phyloP scores from a whole-genome alignment of 208 protist species.

The Leishmania arabica region DNA sequence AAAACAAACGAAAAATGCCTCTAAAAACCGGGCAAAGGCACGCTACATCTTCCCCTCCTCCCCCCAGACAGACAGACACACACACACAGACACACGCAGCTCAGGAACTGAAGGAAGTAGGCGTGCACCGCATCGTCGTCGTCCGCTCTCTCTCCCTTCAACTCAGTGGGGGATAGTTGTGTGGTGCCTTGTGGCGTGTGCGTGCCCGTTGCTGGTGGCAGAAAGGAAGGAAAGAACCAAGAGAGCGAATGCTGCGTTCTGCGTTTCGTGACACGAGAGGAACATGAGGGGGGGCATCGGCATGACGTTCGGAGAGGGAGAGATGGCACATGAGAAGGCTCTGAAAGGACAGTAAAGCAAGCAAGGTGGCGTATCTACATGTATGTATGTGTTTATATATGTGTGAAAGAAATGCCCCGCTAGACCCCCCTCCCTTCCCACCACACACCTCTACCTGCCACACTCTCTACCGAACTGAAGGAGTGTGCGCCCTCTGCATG shows the following conservation, averaged over 20 bases:
- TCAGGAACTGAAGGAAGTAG: not conserved
- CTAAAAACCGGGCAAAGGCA: not conserved
- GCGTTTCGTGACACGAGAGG: not conserved
- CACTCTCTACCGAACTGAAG: not conserved
- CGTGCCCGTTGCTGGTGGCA: not conserved
- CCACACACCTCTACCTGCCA: not conserved
- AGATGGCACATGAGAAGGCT: not conserved
- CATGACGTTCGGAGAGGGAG: not conserved
- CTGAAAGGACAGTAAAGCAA: not conserved
- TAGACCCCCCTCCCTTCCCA: not conserved
- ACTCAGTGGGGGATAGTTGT: not conserved
- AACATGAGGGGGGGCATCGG: not conserved
- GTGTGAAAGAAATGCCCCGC: not conserved
- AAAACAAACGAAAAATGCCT: not conserved
- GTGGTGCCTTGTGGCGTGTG: not conserved
- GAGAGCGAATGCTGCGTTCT: not conserved
- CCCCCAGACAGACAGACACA: not conserved
- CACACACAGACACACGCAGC: not conserved
- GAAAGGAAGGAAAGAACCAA: not conserved
- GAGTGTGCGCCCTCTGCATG: not conserved
- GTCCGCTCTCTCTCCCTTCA: not conserved
- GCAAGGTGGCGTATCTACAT: not conserved
- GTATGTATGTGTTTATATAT: not conserved
- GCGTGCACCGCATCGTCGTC: not conserved
- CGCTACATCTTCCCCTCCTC: not conserved